Evolutionary conservation across 129 eudicot species (phyloP).

Genomic region (Ambrosia artemisiifolia): DNA sequence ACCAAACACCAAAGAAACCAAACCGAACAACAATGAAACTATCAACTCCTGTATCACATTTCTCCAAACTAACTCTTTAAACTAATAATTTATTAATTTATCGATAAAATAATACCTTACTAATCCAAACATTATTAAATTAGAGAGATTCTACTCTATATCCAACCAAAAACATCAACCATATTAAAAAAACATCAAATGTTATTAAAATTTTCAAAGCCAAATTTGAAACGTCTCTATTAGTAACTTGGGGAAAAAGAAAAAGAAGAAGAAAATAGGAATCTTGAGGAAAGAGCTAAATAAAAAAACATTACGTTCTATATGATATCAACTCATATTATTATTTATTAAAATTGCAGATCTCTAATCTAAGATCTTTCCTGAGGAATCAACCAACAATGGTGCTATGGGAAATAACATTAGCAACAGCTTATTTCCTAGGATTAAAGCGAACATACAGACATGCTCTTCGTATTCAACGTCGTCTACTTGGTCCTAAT

Average conservation of each 20-base stretch:
- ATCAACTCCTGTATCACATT: too few species aligned
- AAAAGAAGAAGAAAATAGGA: conserved; percentile 12
- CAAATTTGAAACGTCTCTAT: neutral
- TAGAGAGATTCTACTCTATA: too few species aligned
- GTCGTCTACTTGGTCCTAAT: conserved; percentile 61
- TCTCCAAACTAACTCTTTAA: too few species aligned
- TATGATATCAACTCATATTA: neutral
- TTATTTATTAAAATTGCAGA: neutral
- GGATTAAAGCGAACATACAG: conserved; percentile 72
- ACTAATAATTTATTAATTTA: too few species aligned
- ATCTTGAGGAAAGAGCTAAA: conserved; percentile 1
- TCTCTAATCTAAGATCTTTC: neutral
- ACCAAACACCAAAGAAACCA: too few species aligned
- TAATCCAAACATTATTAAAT: too few species aligned
- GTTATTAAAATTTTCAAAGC: neutral
- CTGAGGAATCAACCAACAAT: conserved; percentile 25
- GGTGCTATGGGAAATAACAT: conserved; percentile 93
- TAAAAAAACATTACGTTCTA: neutral
- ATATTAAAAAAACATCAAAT: too few species aligned
- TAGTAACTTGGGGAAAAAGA: conserved; percentile 27
- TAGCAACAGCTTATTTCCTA: conserved; percentile 81
- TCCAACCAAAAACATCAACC: too few species aligned
- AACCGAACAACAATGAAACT: too few species aligned
- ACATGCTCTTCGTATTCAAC: conserved; percentile 61
- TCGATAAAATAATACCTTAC: too few species aligned